Percentiles rank a stretch among this genome's conserved stretches.
Evolutionary conservation across 164 flowering plant species (phyloP).

Genomic region (Hamamelis virginiana): DNA sequence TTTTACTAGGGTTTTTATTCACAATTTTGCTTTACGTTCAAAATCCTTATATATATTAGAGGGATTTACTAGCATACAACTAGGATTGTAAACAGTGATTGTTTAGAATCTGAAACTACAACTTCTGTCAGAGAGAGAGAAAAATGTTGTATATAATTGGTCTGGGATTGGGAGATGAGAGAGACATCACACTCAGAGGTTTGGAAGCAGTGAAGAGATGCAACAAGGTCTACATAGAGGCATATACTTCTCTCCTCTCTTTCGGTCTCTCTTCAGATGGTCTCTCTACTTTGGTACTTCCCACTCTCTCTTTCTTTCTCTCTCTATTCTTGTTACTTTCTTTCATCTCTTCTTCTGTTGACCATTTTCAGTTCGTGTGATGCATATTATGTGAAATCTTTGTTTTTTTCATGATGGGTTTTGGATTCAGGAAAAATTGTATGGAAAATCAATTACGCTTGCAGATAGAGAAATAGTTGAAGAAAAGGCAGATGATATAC

Average conservation of each 20-base stretch:
- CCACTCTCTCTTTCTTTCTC: background rate
- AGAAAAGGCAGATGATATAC: constrained; percentile 70
- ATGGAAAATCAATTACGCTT: constrained; percentile 61
- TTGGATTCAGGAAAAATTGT: constrained; percentile 55
- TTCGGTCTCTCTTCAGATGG: constrained; percentile 78
- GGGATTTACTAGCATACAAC: too few relatives aligned
- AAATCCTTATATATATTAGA: too few relatives aligned
- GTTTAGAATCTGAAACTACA: too few relatives aligned
- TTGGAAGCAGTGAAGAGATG: constrained; percentile 82
- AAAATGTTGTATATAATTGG: constrained; percentile 79
- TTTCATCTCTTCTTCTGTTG: too few relatives aligned
- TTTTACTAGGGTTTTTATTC: too few relatives aligned
- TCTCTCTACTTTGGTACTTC: constrained; percentile 61
- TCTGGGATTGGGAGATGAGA: constrained; percentile 83
- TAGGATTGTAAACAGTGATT: too few relatives aligned
- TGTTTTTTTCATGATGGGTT: background rate
- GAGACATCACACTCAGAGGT: constrained; percentile 79
- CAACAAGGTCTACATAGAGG: constrained; percentile 72
- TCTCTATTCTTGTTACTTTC: background rate
- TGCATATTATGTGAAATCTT: background rate
- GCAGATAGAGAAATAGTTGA: constrained; percentile 94
- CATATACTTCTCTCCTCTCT: constrained; percentile 88
- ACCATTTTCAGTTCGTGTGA: too few relatives aligned
- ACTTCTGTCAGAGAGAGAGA: constrained; percentile 1
- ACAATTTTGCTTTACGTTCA: too few relatives aligned